These are phyloP conservation scores for Solanum habrochaites DNA, from an alignment of 257 asterid species.

Conservation along the genomic window DNA sequence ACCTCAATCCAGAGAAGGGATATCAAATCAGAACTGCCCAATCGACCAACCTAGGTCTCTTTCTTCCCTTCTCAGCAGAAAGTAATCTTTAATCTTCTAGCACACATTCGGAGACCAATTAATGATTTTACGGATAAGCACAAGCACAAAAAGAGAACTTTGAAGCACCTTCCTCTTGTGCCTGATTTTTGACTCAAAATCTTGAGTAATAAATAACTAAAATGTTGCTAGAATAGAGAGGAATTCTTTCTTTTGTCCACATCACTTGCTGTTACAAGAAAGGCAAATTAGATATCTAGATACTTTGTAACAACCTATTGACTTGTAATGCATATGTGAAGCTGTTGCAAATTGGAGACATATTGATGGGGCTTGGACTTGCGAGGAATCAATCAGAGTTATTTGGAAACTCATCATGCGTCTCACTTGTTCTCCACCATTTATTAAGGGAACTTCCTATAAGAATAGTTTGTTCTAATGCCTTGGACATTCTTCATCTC, in stretches of 20 bases:
- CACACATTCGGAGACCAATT: not conserved
- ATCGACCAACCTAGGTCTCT: not conserved
- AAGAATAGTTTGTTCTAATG: conserved; percentile 39
- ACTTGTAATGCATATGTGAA: conserved; percentile 3
- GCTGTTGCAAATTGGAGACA: conserved; percentile 35
- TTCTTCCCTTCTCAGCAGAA: not conserved
- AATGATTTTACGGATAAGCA: not conserved
- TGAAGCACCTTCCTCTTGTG: not conserved
- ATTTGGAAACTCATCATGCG: conserved; percentile 37
- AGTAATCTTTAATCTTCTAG: not conserved
- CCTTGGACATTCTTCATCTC: conserved; percentile 55
- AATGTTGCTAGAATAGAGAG: not conserved
- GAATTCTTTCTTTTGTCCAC: not conserved
- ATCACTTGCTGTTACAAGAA: not conserved
- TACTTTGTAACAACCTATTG: not conserved
- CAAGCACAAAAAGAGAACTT: not conserved
- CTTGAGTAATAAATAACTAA: not conserved
- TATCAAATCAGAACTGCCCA: not conserved
- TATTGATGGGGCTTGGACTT: conserved; percentile 61
- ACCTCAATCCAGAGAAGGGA: not conserved
- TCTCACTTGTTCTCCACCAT: conserved; percentile 61
- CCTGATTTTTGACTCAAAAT: not conserved
- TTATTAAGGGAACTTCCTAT: conserved; percentile 68
- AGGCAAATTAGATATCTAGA: not conserved
- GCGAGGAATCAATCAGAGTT: conserved; percentile 32